Conservation (phyloP, 1,284 basidiomycete species). For the Baeospora myosura region DNA sequence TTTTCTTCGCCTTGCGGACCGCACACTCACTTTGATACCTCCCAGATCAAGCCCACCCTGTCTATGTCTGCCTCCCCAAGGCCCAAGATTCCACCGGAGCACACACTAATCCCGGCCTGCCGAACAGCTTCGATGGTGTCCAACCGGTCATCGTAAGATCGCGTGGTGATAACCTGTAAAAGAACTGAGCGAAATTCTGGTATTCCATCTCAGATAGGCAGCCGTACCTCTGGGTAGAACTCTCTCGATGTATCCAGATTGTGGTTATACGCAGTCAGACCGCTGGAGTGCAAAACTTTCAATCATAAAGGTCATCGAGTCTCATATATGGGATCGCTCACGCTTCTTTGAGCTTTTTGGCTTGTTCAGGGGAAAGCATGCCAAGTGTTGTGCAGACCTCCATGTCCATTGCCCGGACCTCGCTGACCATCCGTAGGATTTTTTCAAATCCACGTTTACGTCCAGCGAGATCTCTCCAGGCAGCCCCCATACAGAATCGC, state of each 20-base stretch:
- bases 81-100: constrained; percentile 94
- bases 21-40: constrained; percentile 73
- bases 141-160: constrained; percentile 91
- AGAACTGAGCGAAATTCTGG: constrained; percentile 6
- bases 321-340: constrained; percentile 30
- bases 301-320: constrained; percentile 6
- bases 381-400: constrained; percentile 98
- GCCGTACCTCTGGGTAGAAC: constrained; percentile 81
- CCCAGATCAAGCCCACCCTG: constrained; percentile 90
- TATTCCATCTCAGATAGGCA: constrained; percentile 2
- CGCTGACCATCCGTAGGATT: constrained; percentile 89
- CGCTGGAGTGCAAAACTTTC: constrained; percentile 41
- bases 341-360: constrained; percentile 90
- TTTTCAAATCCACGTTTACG: constrained; percentile 92
- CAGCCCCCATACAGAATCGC: constrained; percentile 98
- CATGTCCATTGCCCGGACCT: constrained; percentile 87
- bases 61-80: constrained; percentile 90
- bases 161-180: constrained; percentile 83
- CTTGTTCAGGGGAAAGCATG: constrained; percentile 93
- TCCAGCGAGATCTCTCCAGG: constrained; percentile 95
- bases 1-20: neutral
- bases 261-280: constrained; percentile 96
- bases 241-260: constrained; percentile 98
- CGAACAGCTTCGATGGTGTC: constrained; percentile 87
- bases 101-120: constrained; percentile 93